These are phyloP conservation scores for Rubroboletus pulcherrimus DNA, from an alignment of 768 basidiomycete genomes.

Conservation along the genomic window DNA sequence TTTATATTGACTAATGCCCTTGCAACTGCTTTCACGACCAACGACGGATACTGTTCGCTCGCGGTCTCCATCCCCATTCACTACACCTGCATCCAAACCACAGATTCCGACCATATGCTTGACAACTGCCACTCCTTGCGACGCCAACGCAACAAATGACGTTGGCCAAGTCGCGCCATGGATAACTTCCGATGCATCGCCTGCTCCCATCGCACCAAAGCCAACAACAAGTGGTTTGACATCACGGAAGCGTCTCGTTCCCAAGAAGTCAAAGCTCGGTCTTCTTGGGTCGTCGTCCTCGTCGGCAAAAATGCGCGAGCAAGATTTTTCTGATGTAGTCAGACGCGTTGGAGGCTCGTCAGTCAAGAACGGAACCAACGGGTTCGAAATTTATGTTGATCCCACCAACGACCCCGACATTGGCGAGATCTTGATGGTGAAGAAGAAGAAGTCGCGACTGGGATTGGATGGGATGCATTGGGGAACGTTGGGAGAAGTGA, in stretches of 20 bases:
- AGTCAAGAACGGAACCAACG: constrained; percentile 34
- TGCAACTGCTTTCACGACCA: constrained; percentile 31
- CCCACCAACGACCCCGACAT: constrained; percentile 60
- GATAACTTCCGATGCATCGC: constrained; percentile 10
- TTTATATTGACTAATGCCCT: constrained; percentile 26
- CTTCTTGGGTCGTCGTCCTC: constrained; percentile 35
- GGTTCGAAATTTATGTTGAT: constrained; percentile 72
- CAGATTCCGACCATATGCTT: constrained; percentile 63
- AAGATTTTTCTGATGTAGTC: constrained; percentile 60
- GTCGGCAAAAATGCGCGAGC: constrained; percentile 28
- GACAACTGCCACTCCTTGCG: constrained; percentile 63
- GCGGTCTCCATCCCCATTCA: constrained; percentile 26
- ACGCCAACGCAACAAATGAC: constrained; percentile 36
- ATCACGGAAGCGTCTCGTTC: constrained; percentile 53
- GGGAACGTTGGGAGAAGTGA: constrained; percentile 59
- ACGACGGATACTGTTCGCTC: constrained; percentile 23
- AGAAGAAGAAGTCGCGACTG: constrained; percentile 69
- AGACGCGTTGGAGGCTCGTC: constrained; percentile 41
- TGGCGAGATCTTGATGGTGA: constrained; percentile 68
- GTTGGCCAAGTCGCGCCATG: constrained; percentile 26
- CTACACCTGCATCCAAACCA: constrained; percentile 28
- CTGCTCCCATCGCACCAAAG: constrained; percentile 31
- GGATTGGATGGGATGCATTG: constrained; percentile 54
- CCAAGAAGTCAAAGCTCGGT: constrained; percentile 67
- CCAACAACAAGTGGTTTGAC: constrained; percentile 8